Percentiles rank a stretch among this genome's conserved stretches.
phyloP scores from a whole-genome alignment of 805 yeast species.

The Ogataea saltuana region DNA sequence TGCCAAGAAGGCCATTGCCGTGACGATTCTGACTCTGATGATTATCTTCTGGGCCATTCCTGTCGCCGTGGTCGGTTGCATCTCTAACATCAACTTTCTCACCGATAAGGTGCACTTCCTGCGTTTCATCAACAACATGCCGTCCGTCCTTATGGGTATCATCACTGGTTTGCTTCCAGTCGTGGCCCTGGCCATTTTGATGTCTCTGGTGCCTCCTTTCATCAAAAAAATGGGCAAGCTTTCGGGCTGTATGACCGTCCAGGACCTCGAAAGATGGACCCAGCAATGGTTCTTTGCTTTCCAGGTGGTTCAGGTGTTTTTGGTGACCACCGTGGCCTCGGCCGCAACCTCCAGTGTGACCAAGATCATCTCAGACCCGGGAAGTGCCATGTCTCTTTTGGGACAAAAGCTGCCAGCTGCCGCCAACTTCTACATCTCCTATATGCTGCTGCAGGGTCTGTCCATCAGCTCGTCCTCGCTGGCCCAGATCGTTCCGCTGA shows the following conservation, averaged over 20 bases:
- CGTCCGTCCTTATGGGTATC: conserved; percentile 68
- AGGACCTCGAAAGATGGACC: conserved; percentile 75
- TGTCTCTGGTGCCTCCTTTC: conserved; percentile 84
- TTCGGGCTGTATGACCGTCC: conserved; percentile 70
- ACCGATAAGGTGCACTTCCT: conserved; percentile 73
- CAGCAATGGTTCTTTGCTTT: conserved; percentile 90
- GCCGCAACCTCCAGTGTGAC: conserved; percentile 79
- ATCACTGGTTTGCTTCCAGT: conserved; percentile 89
- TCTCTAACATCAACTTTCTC: conserved; percentile 80
- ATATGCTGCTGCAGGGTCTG: conserved; percentile 79
- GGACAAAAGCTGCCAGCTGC: conserved; percentile 83
- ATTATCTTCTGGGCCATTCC: conserved; percentile 95
- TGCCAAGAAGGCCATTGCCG: conserved; percentile 57
- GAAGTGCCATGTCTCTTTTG: conserved; percentile 69
- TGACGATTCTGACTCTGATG: conserved; percentile 60
- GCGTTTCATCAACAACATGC: conserved; percentile 73
- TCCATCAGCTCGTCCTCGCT: conserved; percentile 74
- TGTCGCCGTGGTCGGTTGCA: conserved; percentile 94
- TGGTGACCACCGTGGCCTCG: conserved; percentile 81
- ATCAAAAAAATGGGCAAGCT: conserved; percentile 75
- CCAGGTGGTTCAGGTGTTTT: conserved; percentile 85
- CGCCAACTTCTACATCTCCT: conserved; percentile 85
- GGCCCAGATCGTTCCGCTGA: conserved; percentile 71
- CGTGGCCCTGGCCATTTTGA: conserved; percentile 73
- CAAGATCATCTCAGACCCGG: conserved; percentile 66